Evolutionary conservation across 2,329 filamentous ascomycete genomes (phyloP).

Genomic region (Ciborinia camelliae): DNA sequence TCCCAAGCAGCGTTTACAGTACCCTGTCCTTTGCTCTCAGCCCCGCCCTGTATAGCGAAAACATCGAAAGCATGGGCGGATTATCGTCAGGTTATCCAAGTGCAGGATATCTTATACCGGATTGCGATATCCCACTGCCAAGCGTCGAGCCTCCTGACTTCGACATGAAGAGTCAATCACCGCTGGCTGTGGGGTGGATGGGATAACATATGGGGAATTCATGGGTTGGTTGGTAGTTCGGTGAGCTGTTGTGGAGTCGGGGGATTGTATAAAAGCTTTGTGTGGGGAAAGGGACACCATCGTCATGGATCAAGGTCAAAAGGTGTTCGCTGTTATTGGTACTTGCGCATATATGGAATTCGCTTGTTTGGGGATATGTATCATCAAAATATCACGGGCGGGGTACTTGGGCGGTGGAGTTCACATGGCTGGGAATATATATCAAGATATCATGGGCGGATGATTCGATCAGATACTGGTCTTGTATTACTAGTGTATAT

Average conservation of each 20-base stretch:
- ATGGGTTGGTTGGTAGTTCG: not conserved
- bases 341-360: not conserved
- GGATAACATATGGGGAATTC: not conserved
- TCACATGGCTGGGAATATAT: fast-evolving
- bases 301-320: not conserved
- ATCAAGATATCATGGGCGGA: not conserved
- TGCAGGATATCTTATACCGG: not conserved
- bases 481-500: not conserved
- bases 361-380: fast-evolving
- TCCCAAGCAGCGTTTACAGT: not conserved
- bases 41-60: not conserved
- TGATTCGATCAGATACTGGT: too few species aligned
- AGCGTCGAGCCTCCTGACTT: not conserved
- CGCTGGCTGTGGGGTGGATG: not conserved
- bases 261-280: not conserved
- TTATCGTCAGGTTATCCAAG: too few species aligned
- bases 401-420: not conserved
- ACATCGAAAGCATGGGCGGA: not conserved
- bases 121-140: not conserved
- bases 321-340: not conserved
- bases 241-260: fast-evolving
- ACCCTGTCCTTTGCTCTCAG: not conserved
- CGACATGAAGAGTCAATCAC: not conserved
- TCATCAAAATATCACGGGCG: not conserved
- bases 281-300: not conserved